Evolutionary conservation across 1,139 yeast genomes (phyloP), one percentile per base, ranked within the genome.

Genomic region (Geotrichum fermentans): DNA sequence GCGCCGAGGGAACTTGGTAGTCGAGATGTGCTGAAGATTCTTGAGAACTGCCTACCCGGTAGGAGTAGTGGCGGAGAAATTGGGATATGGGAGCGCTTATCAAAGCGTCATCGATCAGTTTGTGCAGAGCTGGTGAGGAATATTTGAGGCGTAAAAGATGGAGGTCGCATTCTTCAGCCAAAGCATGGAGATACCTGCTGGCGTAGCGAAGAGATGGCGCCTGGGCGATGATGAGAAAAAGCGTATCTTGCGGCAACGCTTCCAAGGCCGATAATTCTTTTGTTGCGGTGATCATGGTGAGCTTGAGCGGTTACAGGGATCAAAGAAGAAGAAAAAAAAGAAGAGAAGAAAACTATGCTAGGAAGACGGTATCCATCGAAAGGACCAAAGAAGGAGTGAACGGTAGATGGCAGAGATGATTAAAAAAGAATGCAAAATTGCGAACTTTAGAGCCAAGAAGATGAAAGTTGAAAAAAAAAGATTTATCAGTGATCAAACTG

Each of bases 121-220:
- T 14, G n/a, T 32, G 32, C 28, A 46, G 50, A n/a, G 43, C 38
- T 30, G 17, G 34, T 10, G 21, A 13, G 2, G 46, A 24, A 20
- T 32, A 34, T 14, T 32, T 26, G 13, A 29, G 17, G 14, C 21
- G 34, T 10, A 50, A 22, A 2, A 16, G 10, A 28, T 50, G 53
- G 14, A 14, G 24, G 16, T 50, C 53, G 13, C 30, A 43, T 3
- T 34, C 42, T 34, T 50, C 53, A 13, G 53, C 48, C 5, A 41
- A 37, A 1, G 28, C 33, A 17, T 44, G 49, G 3, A 50, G 42
- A 2, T 22, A 14, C 18, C 44, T 37, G 28, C 36, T 36, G 18
- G 45, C 49, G 22, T 40, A 30, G 13, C 53, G 37, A 11, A 50
- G 41, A 10, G 33, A 14, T 6, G 53, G 51, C 4, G 48, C 43